Percentiles rank a stretch among this genome's conserved stretches.
These are phyloP conservation scores for Fusarium dlaminii DNA, from an alignment of 2,329 filamentous ascomycete species.

Conservation along the genomic window DNA sequence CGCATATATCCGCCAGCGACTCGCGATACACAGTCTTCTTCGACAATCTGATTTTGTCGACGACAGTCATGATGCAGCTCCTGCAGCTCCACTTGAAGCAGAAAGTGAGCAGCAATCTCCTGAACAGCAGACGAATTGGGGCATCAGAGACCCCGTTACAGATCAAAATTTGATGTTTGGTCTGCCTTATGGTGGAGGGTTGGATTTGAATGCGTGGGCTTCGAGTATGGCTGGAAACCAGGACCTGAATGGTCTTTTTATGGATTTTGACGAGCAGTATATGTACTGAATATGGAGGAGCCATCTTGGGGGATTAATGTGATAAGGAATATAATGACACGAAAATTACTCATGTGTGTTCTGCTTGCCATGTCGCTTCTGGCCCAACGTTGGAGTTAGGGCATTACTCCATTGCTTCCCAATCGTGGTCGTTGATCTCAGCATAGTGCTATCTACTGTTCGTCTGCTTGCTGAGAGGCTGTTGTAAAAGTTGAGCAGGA, in stretches of 20 bases:
- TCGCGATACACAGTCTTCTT: slow-evolving; percentile 53
- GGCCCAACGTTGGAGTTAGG: not conserved
- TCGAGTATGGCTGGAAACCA: slow-evolving; percentile 21
- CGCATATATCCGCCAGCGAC: slow-evolving; percentile 42
- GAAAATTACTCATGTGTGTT: not conserved
- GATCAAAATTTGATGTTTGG: slow-evolving; percentile 39
- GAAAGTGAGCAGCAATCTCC: slow-evolving; percentile 32
- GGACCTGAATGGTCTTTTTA: slow-evolving; percentile 28
- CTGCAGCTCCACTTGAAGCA: slow-evolving; percentile 29
- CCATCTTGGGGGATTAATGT: too few relatives aligned
- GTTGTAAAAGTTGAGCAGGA: not conserved
- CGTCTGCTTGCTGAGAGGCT: rapidly evolving
- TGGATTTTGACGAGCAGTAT: slow-evolving; percentile 39
- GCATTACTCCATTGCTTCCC: not conserved
- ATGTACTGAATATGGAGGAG: slow-evolving; percentile 32
- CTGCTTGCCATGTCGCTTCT: not conserved
- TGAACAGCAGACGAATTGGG: slow-evolving; percentile 25
- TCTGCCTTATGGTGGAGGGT: slow-evolving; percentile 29
- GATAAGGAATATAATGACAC: not conserved
- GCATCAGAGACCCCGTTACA: slow-evolving; percentile 7
- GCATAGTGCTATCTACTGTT: rapidly evolving
- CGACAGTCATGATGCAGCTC: slow-evolving; percentile 48
- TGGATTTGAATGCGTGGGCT: slow-evolving; percentile 37
- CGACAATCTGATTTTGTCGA: slow-evolving; percentile 53
- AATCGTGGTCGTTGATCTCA: rapidly evolving